phyloP scores from a whole-genome alignment of 2,329 filamentous ascomycete species.

The Coniochaeta prunicola region DNA sequence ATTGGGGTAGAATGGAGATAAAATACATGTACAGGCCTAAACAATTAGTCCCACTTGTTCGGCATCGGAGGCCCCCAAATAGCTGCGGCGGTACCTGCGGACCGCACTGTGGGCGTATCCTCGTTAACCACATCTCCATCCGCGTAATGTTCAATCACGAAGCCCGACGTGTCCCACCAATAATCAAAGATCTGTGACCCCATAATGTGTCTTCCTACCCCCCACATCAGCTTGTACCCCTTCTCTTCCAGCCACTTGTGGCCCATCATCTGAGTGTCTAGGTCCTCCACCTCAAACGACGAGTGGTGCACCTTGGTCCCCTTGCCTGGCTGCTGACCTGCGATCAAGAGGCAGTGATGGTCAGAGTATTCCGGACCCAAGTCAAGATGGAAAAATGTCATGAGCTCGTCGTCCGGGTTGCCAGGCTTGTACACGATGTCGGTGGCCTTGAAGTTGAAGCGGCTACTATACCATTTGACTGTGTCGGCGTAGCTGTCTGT shows the following conservation, averaged over 20 bases:
- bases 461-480: slow-evolving; percentile 17
- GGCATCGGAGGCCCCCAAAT: slow-evolving; percentile 5
- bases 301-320: slow-evolving; percentile 41
- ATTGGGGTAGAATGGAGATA: not conserved
- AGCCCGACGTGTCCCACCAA: slow-evolving; percentile 47
- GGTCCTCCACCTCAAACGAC: slow-evolving; percentile 51
- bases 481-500: slow-evolving; percentile 17
- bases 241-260: slow-evolving; percentile 49
- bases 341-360: slow-evolving; percentile 45
- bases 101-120: slow-evolving; percentile 27
- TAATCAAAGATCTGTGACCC: slow-evolving; percentile 59
- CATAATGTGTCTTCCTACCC: slow-evolving; percentile 52
- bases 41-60: not conserved
- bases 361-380: slow-evolving; percentile 37
- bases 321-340: slow-evolving; percentile 13
- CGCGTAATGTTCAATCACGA: slow-evolving; percentile 53
- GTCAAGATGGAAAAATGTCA: slow-evolving; percentile 42
- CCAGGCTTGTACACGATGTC: slow-evolving; percentile 8
- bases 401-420: not conserved
- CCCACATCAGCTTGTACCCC: slow-evolving; percentile 49
- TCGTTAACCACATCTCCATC: slow-evolving; percentile 54
- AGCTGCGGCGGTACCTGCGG: not conserved
- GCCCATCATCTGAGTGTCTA: slow-evolving; percentile 52
- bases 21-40: too few species aligned
- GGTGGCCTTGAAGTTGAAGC: slow-evolving; percentile 19